Base-by-base conservation (phyloP, 257 asterid species). In the Plectranthus barbatus region DNA sequence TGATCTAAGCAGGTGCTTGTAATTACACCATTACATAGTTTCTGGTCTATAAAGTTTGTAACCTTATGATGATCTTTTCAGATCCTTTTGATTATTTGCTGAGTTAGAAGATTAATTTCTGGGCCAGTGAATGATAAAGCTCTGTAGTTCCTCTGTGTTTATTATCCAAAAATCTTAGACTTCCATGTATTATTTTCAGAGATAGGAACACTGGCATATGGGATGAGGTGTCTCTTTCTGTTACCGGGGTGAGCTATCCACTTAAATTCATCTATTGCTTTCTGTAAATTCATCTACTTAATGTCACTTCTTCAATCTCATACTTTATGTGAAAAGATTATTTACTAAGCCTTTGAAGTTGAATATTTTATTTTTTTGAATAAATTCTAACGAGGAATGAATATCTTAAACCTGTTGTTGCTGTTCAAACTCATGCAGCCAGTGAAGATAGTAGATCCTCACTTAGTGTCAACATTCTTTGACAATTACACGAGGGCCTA, bases 121-220 rank as follows among this genome's bases (percentile, higher is more conserved):
- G 21, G 48, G 46, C 36, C 57, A 24, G 48, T 42, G 41, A 49
- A 45, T 4, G 4, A 5, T 39, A 7, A 7, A 26, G 33, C 55
- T 31, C 15, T 31, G 14, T 20, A 36, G 9, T 39, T 62, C 49
- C 48, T 61, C 18, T 56, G 12, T 59, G 44, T 20, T n/a, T 69
- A 5, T 39, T 69, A 34, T 56, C 26, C 50, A 33, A 64, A 72
- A 15, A 1, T 36, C 50, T 51, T 41, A 64, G 56, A 54, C 64
- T 72, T 77, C 59, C 42, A 46, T 61, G 54, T 39, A 33, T 18
- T 34, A 17, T 64, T 61, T 72, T 56, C 86, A 92, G 98, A 90
- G 98, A 92, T 68, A 81, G 97, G 78, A 92, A 92, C 84, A 92
- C 98, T 68, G 98, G 98, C 45, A 84, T 92, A 72, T 92, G 98